Base-by-base conservation (phyloP, 305 asterid species). In the Fraxinus baroniana region DNA sequence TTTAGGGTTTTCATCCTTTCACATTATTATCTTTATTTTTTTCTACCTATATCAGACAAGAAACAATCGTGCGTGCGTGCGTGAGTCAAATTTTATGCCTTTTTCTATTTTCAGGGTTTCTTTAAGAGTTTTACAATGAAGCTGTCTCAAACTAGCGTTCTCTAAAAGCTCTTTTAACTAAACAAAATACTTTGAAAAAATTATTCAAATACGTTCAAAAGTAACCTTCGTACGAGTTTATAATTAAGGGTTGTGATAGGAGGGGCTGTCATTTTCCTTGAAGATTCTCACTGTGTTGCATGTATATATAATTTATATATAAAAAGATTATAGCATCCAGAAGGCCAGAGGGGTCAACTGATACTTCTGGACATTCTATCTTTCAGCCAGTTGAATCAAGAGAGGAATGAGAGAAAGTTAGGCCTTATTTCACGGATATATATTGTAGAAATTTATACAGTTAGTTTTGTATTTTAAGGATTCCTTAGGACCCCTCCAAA, bases 231-330 rank as follows among this genome's bases (percentile, higher is more conserved):
- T 4, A 66, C 32, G 1, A 1, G 36, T 32, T 30, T 4, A 70
- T 70, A 70, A 2, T 70, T 20, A 36, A 79, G 30, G 24, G 39
- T 30, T 49, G 41, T 76, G 57, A 81, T 33, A 35, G 55, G 83
- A 44, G 22, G 36, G 26, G 30, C 36, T 17, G 82, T 82, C 86
- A 15, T 18, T 39, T 74, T 73, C 85, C 7, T 46, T 82, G 87
- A 76, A 79, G 76, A 82, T 57, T 79, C 60, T 77, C 35, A 35
- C 2, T 10, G n/a, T 15, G 44, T 8, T 68, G 24, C 2, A n/a
- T 28, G 32, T 26, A 68, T 66, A 66, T 66, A 66, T 68, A 9
- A 9, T 66, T 13, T 3, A n/a, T 18, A 30, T 22, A 71, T 52
- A 15, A 32, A n/a, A 4, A 36, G 22, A 79, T 35, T 79, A 9